Percentiles rank a stretch among this genome's conserved stretches.
phyloP scores from a whole-genome alignment of 805 yeast genomes.

The Candida ovalis region DNA sequence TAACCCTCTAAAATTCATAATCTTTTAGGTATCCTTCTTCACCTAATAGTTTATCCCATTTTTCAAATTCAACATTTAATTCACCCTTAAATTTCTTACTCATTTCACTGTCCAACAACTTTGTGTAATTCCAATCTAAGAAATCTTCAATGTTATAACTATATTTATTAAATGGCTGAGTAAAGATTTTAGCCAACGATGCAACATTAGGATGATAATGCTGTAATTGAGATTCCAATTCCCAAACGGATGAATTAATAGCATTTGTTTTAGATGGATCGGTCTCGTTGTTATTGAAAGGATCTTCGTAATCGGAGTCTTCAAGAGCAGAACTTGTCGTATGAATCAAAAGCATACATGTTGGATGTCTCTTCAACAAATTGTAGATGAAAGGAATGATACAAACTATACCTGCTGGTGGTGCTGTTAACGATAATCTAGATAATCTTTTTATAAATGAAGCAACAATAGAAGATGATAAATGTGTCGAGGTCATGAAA shows the following conservation, averaged over 20 bases:
- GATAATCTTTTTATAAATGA: conserved; percentile 84
- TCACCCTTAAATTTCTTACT: conserved; percentile 63
- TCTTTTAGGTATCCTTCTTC: conserved; percentile 23
- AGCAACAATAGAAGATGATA: conserved; percentile 79
- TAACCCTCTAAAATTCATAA: conserved; percentile 12
- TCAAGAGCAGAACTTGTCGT: conserved; percentile 32
- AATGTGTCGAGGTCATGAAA: conserved; percentile 81
- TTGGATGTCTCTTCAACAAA: conserved; percentile 84
- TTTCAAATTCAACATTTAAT: conserved; percentile 76
- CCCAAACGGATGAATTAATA: conserved; percentile 87
- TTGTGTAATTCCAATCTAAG: conserved; percentile 80
- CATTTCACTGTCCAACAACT: conserved; percentile 60
- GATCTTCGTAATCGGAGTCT: conserved; percentile 48
- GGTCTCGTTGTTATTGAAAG: conserved; percentile 56
- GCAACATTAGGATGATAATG: conserved; percentile 97
- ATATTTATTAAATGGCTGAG: conserved; percentile 86
- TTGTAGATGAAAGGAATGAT: conserved; percentile 90
- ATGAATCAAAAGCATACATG: conserved; percentile 88
- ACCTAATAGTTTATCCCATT: conserved; percentile 39
- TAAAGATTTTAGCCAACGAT: conserved; percentile 80
- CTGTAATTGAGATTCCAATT: conserved; percentile 62
- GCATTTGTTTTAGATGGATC: conserved; percentile 84
- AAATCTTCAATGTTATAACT: conserved; percentile 91
- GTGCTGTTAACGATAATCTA: conserved; percentile 67
- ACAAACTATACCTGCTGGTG: conserved; percentile 86